A percentile compares a stretch with the other conserved stretches of the same genome.
phyloP scores from a whole-genome alignment of 495 filamentous ascomycete species.

The Talaromyces nanjingensis region DNA sequence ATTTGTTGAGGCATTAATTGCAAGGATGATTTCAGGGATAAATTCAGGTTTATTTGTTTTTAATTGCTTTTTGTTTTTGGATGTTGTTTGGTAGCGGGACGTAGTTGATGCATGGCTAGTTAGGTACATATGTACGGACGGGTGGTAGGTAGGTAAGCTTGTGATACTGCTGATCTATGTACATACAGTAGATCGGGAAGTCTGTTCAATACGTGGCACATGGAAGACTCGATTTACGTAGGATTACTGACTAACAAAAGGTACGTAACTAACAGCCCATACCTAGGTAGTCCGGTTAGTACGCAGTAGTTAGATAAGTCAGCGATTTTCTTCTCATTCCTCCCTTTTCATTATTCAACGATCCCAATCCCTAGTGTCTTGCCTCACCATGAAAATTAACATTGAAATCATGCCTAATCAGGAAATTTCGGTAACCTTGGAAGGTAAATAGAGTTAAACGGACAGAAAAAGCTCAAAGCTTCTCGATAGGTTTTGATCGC shows the following conservation, averaged over 20 bases:
- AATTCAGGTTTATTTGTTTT: not conserved
- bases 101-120: not conserved
- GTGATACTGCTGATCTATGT: not conserved
- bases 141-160: not conserved
- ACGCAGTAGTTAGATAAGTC: not conserved
- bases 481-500: not conserved
- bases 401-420: not conserved
- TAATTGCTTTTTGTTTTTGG: not conserved
- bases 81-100: not conserved
- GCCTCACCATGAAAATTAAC: not conserved
- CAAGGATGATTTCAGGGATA: not conserved
- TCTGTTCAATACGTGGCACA: not conserved
- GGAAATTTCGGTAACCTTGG: not conserved
- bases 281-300: not conserved
- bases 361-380: not conserved
- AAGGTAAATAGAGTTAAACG: not conserved
- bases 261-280: not conserved
- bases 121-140: not conserved
- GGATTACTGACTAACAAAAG: not conserved
- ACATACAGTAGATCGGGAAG: not conserved
- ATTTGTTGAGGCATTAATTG: not conserved
- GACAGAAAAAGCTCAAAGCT: not conserved
- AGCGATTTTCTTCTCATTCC: not conserved
- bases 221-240: not conserved
- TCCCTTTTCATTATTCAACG: not conserved